Evolutionary conservation across 202 grass and related monocot species (phyloP), one percentile per base, ranked within the genome.

Genomic region (Saccharum hybrid): DNA sequence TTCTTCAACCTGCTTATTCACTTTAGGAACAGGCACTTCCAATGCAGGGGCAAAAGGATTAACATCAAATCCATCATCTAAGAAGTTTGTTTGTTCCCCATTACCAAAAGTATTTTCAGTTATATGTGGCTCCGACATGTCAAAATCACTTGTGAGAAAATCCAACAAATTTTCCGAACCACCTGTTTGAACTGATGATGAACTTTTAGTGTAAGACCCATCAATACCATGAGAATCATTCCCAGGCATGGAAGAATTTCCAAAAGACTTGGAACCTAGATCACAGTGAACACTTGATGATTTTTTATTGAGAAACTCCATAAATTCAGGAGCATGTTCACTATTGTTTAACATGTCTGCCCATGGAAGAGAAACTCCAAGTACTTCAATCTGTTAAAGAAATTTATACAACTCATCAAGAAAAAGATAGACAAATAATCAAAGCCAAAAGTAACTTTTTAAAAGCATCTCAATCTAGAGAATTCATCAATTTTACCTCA

Each of bases 311-410:
- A 94, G 82, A 83, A 94, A 80, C 77, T 94, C 84, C 71, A 93
- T 70, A 79, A 80, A 84, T 87, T 94, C 76, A 84, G 83, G 37
- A 89, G 79, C 56, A 21, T 34, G 10, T 67, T 66, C 88, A 74
- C 85, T 91, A 67, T 90, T 88, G 79, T 36, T 86, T 64, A 95
- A 86, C 79, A 99, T 86, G 75, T 89, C 79, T 51, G 82, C 89
- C 96, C 96, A 99, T 68, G 93, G 96, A 90, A 99, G 93, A 87
- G 96, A 94, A 87, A 96, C 59, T 77, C 96, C 96, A 77, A 99
- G 93, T 63, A 99, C 88, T 92, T 96, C 96, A 90, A 99, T 90
- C 96, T 99, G 89, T 87, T 80, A 71, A 66, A 88, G 14, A 90
- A 86, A 59, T 80, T 87, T 74, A 87, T 68, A 88, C 69, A 70